Conservation (phyloP, 2,329 filamentous ascomycete species). For the Ascochyta rabiei region DNA sequence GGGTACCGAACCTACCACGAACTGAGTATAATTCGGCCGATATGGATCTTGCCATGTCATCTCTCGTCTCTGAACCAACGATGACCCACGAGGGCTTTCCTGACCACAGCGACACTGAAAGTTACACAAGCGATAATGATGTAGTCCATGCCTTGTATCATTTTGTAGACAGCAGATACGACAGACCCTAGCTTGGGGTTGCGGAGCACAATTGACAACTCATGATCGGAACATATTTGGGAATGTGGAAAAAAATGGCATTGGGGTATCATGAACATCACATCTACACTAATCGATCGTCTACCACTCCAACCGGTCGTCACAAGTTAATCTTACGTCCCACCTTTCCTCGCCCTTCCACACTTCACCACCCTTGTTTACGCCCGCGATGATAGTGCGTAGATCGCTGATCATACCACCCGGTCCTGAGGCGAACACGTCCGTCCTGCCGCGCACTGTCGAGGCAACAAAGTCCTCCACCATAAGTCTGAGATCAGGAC, state of each 20-base stretch:
- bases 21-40: conserved; percentile 21
- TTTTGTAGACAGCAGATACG: conserved; percentile 14
- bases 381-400: conserved; percentile 36
- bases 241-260: conserved; percentile 1
- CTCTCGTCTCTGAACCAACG: conserved; percentile 20
- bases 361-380: conserved; percentile 40
- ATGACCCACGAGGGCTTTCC: conserved; percentile 25
- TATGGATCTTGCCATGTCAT: conserved; percentile 20
- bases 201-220: neutral
- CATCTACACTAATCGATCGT: conserved; percentile 1
- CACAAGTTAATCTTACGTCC: conserved; percentile 41
- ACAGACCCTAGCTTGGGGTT: conserved; percentile 4
- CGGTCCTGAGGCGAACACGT: conserved; percentile 43
- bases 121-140: too few species aligned
- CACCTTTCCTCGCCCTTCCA: conserved; percentile 41
- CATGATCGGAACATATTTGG: neutral
- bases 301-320: conserved; percentile 44
- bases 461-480: conserved; percentile 34
- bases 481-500: conserved; percentile 26
- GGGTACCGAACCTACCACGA: too few species aligned
- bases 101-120: conserved; percentile 19
- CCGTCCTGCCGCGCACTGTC: conserved; percentile 32
- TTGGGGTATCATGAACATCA: conserved; percentile 32
- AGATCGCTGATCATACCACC: conserved; percentile 43
- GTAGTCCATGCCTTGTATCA: conserved; percentile 20